These are phyloP conservation scores for Pyrenophora teres DNA, from an alignment of 2,329 filamentous ascomycete genomes.

Conservation along the genomic window DNA sequence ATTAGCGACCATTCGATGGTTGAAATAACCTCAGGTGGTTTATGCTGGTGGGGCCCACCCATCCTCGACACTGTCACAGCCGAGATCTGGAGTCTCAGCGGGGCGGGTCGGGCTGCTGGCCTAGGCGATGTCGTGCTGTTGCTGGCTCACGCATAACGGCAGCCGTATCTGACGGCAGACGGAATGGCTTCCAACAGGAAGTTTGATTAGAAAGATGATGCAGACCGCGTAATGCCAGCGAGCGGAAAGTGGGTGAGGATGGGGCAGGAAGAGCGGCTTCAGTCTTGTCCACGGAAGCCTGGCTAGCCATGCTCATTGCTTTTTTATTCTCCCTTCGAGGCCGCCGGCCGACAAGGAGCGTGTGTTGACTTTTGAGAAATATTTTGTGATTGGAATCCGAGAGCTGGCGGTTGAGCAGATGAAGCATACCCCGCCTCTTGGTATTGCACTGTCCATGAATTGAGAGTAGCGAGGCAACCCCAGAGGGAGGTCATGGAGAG, in stretches of 20 bases:
- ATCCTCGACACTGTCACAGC: background rate
- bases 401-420: too few species aligned
- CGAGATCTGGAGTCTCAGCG: conserved; percentile 1
- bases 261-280: background rate
- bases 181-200: conserved; percentile 1
- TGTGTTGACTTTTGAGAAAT: too few species aligned
- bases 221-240: background rate
- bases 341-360: too few species aligned
- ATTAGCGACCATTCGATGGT: background rate
- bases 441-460: too few species aligned
- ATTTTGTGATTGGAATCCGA: too few species aligned
- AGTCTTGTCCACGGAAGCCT: background rate
- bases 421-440: too few species aligned
- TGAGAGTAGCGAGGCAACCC: too few species aligned
- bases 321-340: too few species aligned
- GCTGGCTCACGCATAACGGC: conserved; percentile 1
- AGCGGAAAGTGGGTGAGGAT: background rate
- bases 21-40: background rate
- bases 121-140: background rate
- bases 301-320: too few species aligned
- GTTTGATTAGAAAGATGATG: background rate
- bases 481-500: too few species aligned
- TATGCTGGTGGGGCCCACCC: background rate
- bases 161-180: conserved; percentile 6
- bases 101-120: background rate